Conservation (phyloP, 768 basidiomycete genomes). For the Amanita rimosa region DNA sequence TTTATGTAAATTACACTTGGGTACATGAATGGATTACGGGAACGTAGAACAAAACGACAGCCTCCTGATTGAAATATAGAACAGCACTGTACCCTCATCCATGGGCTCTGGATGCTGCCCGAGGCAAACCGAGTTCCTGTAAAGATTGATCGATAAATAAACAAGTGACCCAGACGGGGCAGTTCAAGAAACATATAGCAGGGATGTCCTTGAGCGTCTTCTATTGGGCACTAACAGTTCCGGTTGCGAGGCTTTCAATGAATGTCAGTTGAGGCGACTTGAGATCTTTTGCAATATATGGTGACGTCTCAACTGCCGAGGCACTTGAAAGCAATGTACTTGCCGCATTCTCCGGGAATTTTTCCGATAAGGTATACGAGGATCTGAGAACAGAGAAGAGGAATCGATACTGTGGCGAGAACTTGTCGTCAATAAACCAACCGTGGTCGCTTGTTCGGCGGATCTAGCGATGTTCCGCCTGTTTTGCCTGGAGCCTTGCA, state of each 20-base stretch:
- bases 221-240: slow-evolving; percentile 29
- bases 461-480: slow-evolving; percentile 49
- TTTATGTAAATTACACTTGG: slow-evolving; percentile 5
- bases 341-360: slow-evolving; percentile 29
- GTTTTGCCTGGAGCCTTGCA: slow-evolving; percentile 53
- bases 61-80: not conserved
- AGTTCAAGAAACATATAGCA: slow-evolving; percentile 6
- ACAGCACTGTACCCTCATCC: not conserved
- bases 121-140: slow-evolving; percentile 19
- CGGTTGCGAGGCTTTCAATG: slow-evolving; percentile 46
- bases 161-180: slow-evolving; percentile 21
- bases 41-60: not conserved
- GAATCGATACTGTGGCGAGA: slow-evolving; percentile 12
- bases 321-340: slow-evolving; percentile 17
- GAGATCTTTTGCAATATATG: slow-evolving; percentile 27
- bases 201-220: slow-evolving; percentile 2
- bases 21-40: not conserved
- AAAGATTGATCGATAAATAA: slow-evolving; percentile 33
- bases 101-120: not conserved
- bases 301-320: slow-evolving; percentile 18
- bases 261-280: slow-evolving; percentile 53
- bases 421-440: slow-evolving; percentile 31
- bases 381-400: slow-evolving; percentile 29
- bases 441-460: slow-evolving; percentile 79
- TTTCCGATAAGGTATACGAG: slow-evolving; percentile 28